phyloP scores from a whole-genome alignment of 306 rosid genomes.

The Cicer bijugum region DNA sequence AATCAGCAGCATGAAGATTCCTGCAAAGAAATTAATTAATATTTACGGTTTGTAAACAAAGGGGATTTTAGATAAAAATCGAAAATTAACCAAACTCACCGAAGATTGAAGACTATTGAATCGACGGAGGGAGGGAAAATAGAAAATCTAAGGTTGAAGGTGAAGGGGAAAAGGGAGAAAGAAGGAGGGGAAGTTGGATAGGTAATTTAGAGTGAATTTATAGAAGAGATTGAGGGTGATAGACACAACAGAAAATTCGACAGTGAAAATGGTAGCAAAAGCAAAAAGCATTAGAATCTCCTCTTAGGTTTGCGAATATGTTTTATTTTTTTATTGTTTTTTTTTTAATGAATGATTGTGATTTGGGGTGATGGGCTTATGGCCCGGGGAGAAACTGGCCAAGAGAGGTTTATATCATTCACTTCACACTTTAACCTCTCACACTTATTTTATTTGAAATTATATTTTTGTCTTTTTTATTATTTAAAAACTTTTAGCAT shows the following conservation, averaged over 20 bases:
- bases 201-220: slow-evolving; percentile 48
- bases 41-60: not conserved
- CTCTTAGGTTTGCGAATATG: slow-evolving; percentile 41
- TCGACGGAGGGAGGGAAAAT: too few relatives aligned
- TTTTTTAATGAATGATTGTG: too few relatives aligned
- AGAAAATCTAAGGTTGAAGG: too few relatives aligned
- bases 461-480: too few relatives aligned
- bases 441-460: too few relatives aligned
- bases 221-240: slow-evolving; percentile 45
- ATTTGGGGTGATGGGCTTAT: not conserved
- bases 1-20: not conserved
- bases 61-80: not conserved
- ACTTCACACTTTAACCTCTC: too few relatives aligned
- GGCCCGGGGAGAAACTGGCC: not conserved
- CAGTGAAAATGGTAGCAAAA: not conserved
- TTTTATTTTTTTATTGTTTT: too few relatives aligned
- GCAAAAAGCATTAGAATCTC: slow-evolving; percentile 58
- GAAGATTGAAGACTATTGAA: not conserved
- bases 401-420: too few relatives aligned
- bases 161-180: not conserved
- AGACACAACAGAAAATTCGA: not conserved
- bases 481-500: too few relatives aligned
- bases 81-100: slow-evolving; percentile 1
- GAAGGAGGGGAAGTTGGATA: slow-evolving; percentile 45
- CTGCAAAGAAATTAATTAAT: not conserved